Conservation (phyloP, 1,284 basidiomycete species). For the Ceratobasidium sp. region DNA sequence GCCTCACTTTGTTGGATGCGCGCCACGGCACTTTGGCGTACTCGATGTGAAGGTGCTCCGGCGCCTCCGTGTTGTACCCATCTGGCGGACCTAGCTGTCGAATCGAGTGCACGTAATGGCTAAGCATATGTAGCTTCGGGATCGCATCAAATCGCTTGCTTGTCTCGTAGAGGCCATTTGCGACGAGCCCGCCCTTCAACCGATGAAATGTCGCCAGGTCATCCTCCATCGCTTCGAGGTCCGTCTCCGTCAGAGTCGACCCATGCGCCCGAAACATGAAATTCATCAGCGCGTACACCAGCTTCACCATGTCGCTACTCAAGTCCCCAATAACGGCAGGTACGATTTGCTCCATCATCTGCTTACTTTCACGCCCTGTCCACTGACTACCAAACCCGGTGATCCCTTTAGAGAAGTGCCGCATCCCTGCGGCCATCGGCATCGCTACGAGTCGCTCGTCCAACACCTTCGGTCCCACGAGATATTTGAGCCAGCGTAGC, state of each 20-base stretch:
- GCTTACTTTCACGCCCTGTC: constrained; percentile 52
- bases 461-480: not conserved
- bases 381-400: constrained; percentile 45
- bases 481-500: not conserved
- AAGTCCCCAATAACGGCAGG: constrained; percentile 9
- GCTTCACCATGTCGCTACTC: not conserved
- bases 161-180: not conserved
- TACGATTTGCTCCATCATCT: constrained; percentile 50
- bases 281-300: not conserved
- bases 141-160: constrained; percentile 46
- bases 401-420: constrained; percentile 13
- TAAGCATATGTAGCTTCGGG: constrained; percentile 39
- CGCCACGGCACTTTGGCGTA: constrained; percentile 10
- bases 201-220: constrained; percentile 45
- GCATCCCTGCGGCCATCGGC: not conserved
- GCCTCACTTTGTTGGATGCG: constrained; percentile 16
- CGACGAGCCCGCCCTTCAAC: constrained; percentile 45
- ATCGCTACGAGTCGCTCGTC: not conserved
- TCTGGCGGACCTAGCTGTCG: constrained; percentile 40
- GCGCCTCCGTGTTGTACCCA: constrained; percentile 43
- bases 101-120: constrained; percentile 35
- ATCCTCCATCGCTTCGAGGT: constrained; percentile 37
- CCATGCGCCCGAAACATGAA: not conserved
- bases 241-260: not conserved
- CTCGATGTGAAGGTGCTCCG: constrained; percentile 43